phyloP scores from a whole-genome alignment of 208 protist genomes.

The Leishmania arabica region DNA sequence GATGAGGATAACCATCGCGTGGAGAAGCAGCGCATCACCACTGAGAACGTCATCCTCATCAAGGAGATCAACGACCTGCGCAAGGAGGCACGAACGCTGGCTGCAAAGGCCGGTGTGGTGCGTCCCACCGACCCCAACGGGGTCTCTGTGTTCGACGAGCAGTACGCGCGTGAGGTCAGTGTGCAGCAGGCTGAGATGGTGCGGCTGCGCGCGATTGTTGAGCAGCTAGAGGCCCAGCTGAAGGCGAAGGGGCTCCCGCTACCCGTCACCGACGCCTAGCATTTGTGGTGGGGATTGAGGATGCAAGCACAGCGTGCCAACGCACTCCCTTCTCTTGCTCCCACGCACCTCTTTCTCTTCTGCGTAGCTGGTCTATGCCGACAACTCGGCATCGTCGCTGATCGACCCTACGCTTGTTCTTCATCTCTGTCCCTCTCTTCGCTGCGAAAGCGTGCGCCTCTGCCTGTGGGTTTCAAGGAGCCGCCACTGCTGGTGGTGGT shows the following conservation, averaged over 20 bases:
- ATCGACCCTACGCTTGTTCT: not conserved
- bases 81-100: conserved; percentile 92
- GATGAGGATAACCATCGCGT: conserved; percentile 92
- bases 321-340: not conserved
- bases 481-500: not conserved
- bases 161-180: conserved; percentile 80
- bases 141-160: conserved; percentile 70
- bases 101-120: conserved; percentile 64
- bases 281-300: not conserved
- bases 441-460: not conserved
- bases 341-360: not conserved
- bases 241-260: conserved; percentile 67
- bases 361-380: not conserved
- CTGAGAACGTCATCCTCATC: conserved; percentile 96
- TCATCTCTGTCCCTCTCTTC: not conserved
- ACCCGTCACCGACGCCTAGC: conserved; percentile 27
- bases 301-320: too few species aligned
- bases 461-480: not conserved
- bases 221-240: conserved; percentile 71
- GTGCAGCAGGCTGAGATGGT: conserved; percentile 87
- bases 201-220: conserved; percentile 64
- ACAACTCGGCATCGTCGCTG: not conserved
- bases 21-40: conserved; percentile 92
- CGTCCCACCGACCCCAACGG: conserved; percentile 47
- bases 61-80: conserved; percentile 97